These are phyloP conservation scores for Rhodofomes roseus DNA, from an alignment of 1,284 basidiomycete genomes.

Conservation along the genomic window DNA sequence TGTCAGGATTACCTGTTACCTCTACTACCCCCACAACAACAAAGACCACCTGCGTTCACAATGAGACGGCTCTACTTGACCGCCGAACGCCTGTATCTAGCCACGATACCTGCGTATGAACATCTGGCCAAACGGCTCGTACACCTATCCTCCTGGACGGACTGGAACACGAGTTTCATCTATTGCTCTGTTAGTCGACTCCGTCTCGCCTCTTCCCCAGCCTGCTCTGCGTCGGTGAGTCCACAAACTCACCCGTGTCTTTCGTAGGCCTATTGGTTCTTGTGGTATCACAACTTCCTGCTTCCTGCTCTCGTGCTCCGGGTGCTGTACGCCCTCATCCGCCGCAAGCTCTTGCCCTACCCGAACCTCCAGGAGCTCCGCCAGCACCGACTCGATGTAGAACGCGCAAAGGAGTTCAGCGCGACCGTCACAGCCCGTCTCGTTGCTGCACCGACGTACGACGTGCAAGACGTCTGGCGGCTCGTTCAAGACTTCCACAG, in stretches of 20 bases:
- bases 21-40: conserved; percentile 39
- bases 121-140: conserved; percentile 38
- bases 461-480: conserved; percentile 50
- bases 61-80: conserved; percentile 50
- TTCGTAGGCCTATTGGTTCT: conserved; percentile 53
- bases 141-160: conserved; percentile 53
- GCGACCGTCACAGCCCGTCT: conserved; percentile 44
- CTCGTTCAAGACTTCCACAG: conserved; percentile 39
- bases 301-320: conserved; percentile 47
- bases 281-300: conserved; percentile 60
- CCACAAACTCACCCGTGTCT: conserved; percentile 7
- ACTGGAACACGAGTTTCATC: conserved; percentile 40
- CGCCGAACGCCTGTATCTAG: conserved; percentile 51
- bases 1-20: conserved; percentile 42
- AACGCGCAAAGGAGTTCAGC: conserved; percentile 49
- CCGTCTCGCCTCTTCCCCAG: background rate
- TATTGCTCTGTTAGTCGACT: conserved; percentile 47
- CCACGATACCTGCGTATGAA: conserved; percentile 46
- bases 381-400: conserved; percentile 43
- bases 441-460: conserved; percentile 42
- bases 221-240: background rate
- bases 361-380: conserved; percentile 52
- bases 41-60: conserved; percentile 44
- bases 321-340: conserved; percentile 45
- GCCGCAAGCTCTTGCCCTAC: conserved; percentile 48